These are phyloP conservation scores for Calonectria leucothoes DNA, from an alignment of 2,329 filamentous ascomycete genomes.

Conservation along the genomic window DNA sequence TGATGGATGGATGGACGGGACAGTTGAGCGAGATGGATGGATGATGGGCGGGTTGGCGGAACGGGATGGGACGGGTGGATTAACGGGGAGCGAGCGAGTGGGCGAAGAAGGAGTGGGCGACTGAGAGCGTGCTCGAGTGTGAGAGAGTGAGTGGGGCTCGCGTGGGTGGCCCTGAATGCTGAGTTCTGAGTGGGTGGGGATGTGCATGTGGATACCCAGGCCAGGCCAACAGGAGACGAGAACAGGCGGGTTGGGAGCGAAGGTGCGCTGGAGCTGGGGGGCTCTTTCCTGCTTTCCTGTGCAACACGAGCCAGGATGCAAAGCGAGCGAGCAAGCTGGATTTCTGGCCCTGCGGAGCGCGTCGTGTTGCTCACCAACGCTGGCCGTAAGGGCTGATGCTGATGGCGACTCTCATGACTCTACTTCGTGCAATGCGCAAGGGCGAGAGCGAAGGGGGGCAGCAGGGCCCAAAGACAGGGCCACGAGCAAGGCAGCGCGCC, in stretches of 20 bases:
- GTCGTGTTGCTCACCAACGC: background rate
- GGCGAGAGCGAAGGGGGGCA: background rate
- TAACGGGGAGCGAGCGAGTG: slow-evolving; percentile 12
- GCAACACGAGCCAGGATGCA: background rate
- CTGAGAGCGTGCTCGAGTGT: background rate
- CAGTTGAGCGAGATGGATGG: slow-evolving; percentile 8
- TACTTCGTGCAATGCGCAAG: background rate
- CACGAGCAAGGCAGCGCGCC: background rate
- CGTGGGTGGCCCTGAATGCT: slow-evolving; percentile 15
- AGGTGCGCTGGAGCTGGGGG: background rate
- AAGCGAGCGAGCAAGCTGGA: background rate
- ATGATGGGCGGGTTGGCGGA: slow-evolving; percentile 1
- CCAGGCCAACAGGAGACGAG: slow-evolving; percentile 37
- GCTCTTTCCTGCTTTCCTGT: background rate
- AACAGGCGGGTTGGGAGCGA: slow-evolving; percentile 11
- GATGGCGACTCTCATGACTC: background rate
- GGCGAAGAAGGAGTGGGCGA: background rate
- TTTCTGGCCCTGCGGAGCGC: background rate
- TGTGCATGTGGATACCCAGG: background rate
- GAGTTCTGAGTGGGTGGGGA: slow-evolving; percentile 21
- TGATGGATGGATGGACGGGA: slow-evolving; percentile 8
- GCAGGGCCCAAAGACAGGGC: background rate
- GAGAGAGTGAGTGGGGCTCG: background rate
- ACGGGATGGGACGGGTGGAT: slow-evolving; percentile 10
- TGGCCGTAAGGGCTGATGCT: background rate